A percentile compares a stretch with the other conserved stretches of the same genome.
Conservation (phyloP, 345 rosid genomes). For the Melaleuca alternifolia region DNA sequence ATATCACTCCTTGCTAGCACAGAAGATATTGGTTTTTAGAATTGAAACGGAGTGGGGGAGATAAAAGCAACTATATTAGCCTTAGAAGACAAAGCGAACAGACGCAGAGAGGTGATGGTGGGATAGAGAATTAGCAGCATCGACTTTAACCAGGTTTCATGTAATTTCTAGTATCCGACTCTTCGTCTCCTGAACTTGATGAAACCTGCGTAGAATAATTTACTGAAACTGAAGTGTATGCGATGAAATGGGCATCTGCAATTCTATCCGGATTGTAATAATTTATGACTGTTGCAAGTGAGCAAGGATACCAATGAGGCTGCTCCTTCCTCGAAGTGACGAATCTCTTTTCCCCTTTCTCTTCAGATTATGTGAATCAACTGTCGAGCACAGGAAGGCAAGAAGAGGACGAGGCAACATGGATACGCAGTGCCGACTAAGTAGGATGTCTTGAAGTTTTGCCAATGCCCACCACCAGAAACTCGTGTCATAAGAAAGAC, state of each 20-base stretch:
- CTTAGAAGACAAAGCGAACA: neutral
- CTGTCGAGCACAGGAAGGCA: neutral
- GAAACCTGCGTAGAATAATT: neutral
- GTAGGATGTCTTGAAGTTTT: neutral
- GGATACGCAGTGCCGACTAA: neutral
- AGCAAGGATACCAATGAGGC: neutral
- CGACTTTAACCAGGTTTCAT: neutral
- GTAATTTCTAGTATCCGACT: neutral
- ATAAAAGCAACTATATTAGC: neutral
- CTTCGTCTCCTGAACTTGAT: neutral
- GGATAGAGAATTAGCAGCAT: neutral
- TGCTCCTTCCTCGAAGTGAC: neutral
- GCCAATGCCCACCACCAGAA: neutral
- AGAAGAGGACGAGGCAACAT: neutral
- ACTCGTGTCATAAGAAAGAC: neutral
- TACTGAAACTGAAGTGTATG: neutral
- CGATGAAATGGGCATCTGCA: neutral
- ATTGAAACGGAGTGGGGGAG: neutral
- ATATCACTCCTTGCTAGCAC: neutral
- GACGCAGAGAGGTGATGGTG: neutral
- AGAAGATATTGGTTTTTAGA: neutral
- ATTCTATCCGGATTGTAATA: neutral
- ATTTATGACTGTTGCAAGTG: neutral
- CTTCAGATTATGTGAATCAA: neutral
- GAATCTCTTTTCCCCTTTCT: neutral